Evolutionary conservation across 768 basidiomycete species (phyloP), one percentile per base, ranked within the genome.

Genomic region (Boletus speciosus): DNA sequence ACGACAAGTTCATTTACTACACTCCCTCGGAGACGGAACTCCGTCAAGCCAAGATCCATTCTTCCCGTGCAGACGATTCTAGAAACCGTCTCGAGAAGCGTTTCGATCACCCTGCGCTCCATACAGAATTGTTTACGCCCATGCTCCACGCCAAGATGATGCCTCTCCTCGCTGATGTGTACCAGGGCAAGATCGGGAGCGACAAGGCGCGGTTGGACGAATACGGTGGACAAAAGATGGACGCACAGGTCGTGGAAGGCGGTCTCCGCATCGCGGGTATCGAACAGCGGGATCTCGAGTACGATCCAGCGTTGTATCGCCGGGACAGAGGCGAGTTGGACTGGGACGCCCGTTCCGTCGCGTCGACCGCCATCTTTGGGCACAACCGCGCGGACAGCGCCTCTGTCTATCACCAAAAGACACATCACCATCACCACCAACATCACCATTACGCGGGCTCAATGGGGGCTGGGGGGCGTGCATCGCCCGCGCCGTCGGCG

Each of bases 21-120:
- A 83, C 80, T n/a, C 94, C 97, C 4, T 81, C 84, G 2, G 84
- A 89, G 37, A 74, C 82, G 2, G 95, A 98, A 69, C 76, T 95
- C 38, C 80, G 80, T 11, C 66, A 78, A 38, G 84, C 86, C 44
- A 85, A 90, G 61, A 80, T 94, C 3, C 81, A 93, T 64, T 90
- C 92, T 0, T 83, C 87, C 49, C 83, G 84, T 44, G 80, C 82
- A 1, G 95, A 98, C 67, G 75, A 79, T 53, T 78, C 78, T 36
- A 79, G 86, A 51, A 80, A 88, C 65, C 81, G 88, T 34, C 81
- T 98, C 31, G 86, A 86, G 74, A 93, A 86, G 67, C 86, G 96
- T 29, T 99, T 98, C 73, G 90, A 95, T 1, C 97, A 99, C 68
- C 95, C 97, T 1, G 90, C 94, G 15, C 77, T 99, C 44, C 84